These are phyloP conservation scores for Laburnicola sp. DNA, from an alignment of 2,329 filamentous ascomycete species.

Conservation along the genomic window DNA sequence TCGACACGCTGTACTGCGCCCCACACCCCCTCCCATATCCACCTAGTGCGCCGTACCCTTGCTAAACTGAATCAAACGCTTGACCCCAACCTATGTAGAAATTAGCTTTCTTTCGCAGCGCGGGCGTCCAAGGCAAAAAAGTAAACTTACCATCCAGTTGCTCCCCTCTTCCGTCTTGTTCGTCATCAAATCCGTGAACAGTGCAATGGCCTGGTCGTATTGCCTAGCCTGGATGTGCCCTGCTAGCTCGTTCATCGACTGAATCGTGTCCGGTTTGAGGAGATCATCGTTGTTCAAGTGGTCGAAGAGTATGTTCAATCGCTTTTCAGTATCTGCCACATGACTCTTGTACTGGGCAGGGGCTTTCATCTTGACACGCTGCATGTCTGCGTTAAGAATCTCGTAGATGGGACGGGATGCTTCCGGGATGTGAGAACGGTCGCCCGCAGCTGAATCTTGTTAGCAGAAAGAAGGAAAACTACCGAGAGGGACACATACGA, in stretches of 20 bases:
- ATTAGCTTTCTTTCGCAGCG: slow-evolving; percentile 16
- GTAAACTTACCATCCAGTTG: slow-evolving; percentile 55
- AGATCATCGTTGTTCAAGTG: slow-evolving; percentile 95
- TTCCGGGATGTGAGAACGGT: slow-evolving; percentile 84
- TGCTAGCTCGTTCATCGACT: slow-evolving; percentile 63
- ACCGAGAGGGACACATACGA: slow-evolving; percentile 56
- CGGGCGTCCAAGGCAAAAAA: neutral
- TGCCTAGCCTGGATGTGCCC: slow-evolving; percentile 46
- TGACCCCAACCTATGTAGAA: slow-evolving; percentile 39
- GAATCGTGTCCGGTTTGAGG: slow-evolving; percentile 76
- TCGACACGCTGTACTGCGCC: neutral
- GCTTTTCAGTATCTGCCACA: slow-evolving; percentile 91
- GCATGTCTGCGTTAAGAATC: slow-evolving; percentile 79
- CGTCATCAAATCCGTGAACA: slow-evolving; percentile 53
- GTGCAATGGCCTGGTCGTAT: slow-evolving; percentile 50
- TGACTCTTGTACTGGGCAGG: slow-evolving; percentile 85
- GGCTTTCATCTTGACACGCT: slow-evolving; percentile 82
- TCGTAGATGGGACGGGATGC: slow-evolving; percentile 78
- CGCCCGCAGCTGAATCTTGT: slow-evolving; percentile 63
- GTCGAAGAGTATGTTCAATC: slow-evolving; percentile 91
- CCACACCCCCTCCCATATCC: neutral
- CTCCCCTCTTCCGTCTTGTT: slow-evolving; percentile 54
- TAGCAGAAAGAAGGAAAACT: slow-evolving; percentile 21
- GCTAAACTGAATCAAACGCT: slow-evolving; percentile 45
- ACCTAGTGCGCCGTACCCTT: slow-evolving; percentile 35